A percentile compares a stretch with the other conserved stretches of the same genome.
Conservation (phyloP, 345 rosid species). For the Anastatica hierochuntica region DNA sequence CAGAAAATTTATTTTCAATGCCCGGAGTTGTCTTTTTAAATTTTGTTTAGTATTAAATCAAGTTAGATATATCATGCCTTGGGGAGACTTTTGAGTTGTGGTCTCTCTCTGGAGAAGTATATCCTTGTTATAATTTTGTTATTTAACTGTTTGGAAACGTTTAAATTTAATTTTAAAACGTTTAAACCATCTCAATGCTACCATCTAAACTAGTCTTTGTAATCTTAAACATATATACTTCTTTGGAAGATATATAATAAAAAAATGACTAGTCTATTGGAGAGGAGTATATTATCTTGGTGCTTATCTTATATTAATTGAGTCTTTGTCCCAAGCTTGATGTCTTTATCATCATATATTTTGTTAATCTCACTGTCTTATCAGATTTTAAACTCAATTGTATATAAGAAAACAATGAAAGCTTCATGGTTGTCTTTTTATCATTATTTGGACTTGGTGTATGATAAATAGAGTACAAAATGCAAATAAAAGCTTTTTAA, state of each 20-base stretch:
- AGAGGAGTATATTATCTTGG: not conserved
- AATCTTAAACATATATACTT: too few relatives aligned
- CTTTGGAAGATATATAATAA: too few relatives aligned
- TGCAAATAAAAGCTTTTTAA: not conserved
- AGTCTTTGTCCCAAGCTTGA: not conserved
- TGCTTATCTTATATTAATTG: not conserved
- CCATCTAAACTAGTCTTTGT: too few relatives aligned
- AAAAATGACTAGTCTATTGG: too few relatives aligned
- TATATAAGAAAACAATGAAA: not conserved
- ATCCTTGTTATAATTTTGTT: not conserved
- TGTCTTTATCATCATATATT: not conserved
- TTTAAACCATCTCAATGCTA: too few relatives aligned
- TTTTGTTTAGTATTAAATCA: not conserved
- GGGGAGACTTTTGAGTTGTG: not conserved
- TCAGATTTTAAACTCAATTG: not conserved
- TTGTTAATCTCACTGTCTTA: not conserved
- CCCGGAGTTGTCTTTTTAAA: too few relatives aligned
- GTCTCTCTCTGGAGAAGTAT: not conserved
- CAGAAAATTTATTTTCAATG: too few relatives aligned
- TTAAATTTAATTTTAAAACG: not conserved
- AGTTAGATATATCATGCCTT: not conserved
- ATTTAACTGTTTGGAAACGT: not conserved
- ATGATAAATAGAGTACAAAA: conserved; percentile 1
- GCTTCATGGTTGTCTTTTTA: conserved; percentile 5
- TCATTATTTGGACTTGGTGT: not conserved